Evolutionary conservation across 179 eudicot genomes (phyloP).

Genomic region (Silene vulgaris): DNA sequence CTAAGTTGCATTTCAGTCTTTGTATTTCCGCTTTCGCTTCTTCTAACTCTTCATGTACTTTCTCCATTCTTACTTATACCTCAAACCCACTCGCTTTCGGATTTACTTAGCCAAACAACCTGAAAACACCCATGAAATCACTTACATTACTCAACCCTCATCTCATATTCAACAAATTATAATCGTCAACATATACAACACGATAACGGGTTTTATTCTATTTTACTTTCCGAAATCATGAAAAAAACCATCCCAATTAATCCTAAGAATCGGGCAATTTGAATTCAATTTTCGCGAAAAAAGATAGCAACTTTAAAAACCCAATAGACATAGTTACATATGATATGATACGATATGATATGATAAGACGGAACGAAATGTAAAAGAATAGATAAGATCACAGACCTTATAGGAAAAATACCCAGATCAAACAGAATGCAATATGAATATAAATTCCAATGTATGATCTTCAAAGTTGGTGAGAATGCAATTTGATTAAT

Average conservation of each 20-base stretch:
- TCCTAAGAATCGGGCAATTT: background rate
- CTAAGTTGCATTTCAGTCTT: constrained; percentile 42
- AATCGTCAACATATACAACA: background rate
- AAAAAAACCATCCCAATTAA: background rate
- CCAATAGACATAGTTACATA: too few relatives aligned
- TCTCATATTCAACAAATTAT: background rate
- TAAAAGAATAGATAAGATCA: background rate
- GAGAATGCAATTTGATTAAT: background rate
- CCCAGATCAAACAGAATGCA: constrained; percentile 10
- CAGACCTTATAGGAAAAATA: constrained; percentile 2
- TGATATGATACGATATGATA: too few relatives aligned
- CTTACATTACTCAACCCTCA: background rate
- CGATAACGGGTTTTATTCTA: too few relatives aligned
- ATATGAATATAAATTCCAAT: background rate
- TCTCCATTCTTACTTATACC: constrained; percentile 19
- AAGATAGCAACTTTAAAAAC: background rate
- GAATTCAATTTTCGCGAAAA: background rate
- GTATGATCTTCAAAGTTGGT: background rate
- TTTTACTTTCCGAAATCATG: too few relatives aligned
- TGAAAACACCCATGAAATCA: constrained; percentile 15
- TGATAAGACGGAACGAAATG: background rate
- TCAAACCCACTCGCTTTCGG: background rate
- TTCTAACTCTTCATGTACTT: constrained; percentile 55
- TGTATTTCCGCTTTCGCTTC: constrained; percentile 64
- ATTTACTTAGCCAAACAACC: constrained; percentile 16